Conservation (phyloP, 768 basidiomycete species). For the Tubosaeta brunneosetosa region DNA sequence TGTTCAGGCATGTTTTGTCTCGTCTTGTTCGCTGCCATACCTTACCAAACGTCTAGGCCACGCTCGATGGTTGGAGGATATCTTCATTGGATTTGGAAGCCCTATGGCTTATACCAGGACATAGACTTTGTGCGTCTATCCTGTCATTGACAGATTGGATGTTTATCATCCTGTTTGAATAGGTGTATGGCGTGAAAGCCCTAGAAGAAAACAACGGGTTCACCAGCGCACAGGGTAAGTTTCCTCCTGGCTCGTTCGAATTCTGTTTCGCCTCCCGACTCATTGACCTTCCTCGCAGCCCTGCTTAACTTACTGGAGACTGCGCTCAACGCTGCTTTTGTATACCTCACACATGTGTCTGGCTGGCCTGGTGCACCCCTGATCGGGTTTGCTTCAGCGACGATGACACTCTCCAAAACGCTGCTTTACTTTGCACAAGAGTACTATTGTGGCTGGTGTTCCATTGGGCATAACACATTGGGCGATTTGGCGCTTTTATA, state of each 20-base stretch:
- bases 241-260: neutral
- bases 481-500: constrained; percentile 53
- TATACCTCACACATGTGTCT: constrained; percentile 67
- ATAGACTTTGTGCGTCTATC: constrained; percentile 40
- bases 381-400: constrained; percentile 64
- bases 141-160: neutral
- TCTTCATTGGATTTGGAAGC: constrained; percentile 88
- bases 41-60: constrained; percentile 45
- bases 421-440: constrained; percentile 79
- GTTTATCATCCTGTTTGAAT: constrained; percentile 34
- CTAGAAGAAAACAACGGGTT: constrained; percentile 70
- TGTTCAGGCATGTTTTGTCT: constrained; percentile 51
- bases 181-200: constrained; percentile 73
- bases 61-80: constrained; percentile 86
- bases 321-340: constrained; percentile 63
- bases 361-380: constrained; percentile 63
- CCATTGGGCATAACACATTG: constrained; percentile 67
- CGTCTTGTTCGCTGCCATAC: no score
- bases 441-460: constrained; percentile 69
- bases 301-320: constrained; percentile 78
- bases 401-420: constrained; percentile 86
- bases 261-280: neutral
- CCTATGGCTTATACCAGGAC: constrained; percentile 75
- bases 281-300: constrained; percentile 39
- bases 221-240: constrained; percentile 77